Conservation (phyloP, 139 green algal genomes). For the Gonium pectorale region DNA sequence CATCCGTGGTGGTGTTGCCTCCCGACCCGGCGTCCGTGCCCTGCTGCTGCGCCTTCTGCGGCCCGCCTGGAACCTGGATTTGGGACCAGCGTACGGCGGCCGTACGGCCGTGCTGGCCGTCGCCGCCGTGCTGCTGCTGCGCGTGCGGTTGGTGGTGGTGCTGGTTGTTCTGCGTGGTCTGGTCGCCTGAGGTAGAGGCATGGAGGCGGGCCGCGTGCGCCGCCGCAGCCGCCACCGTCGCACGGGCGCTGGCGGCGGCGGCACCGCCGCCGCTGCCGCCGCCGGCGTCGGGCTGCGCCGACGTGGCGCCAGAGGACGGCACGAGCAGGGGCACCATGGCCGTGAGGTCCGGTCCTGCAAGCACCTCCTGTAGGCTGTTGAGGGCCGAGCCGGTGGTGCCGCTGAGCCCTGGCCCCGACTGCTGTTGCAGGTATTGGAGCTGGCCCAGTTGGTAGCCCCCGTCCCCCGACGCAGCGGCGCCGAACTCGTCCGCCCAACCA, state of each 20-base stretch:
- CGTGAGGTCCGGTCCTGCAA: slow-evolving; percentile 20
- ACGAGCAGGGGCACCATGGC: slow-evolving; percentile 37
- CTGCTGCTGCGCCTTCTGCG: background rate
- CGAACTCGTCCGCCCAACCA: slow-evolving; percentile 14
- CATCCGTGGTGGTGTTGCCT: slow-evolving; percentile 22
- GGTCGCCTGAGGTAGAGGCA: too few relatives aligned
- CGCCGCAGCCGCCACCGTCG: background rate
- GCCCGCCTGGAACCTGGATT: background rate
- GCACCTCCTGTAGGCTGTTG: slow-evolving; percentile 39
- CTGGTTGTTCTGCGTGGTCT: background rate
- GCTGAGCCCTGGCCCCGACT: slow-evolving; percentile 10
- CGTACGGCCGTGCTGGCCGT: too few relatives aligned
- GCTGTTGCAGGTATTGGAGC: slow-evolving; percentile 46
- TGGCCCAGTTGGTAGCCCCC: slow-evolving; percentile 37
- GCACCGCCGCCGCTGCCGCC: background rate
- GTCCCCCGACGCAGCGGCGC: background rate
- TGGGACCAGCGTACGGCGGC: too few relatives aligned
- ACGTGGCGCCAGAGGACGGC: background rate
- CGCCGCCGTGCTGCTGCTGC: background rate
- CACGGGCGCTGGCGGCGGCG: background rate
- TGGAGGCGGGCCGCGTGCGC: too few relatives aligned
- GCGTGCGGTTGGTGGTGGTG: background rate
- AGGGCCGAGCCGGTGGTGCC: slow-evolving; percentile 32
- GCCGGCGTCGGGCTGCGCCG: slow-evolving; percentile 24
- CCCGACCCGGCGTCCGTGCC: slow-evolving; percentile 2